Conservation (phyloP, 305 asterid genomes). For the Fraxinus xanthoxyloides region DNA sequence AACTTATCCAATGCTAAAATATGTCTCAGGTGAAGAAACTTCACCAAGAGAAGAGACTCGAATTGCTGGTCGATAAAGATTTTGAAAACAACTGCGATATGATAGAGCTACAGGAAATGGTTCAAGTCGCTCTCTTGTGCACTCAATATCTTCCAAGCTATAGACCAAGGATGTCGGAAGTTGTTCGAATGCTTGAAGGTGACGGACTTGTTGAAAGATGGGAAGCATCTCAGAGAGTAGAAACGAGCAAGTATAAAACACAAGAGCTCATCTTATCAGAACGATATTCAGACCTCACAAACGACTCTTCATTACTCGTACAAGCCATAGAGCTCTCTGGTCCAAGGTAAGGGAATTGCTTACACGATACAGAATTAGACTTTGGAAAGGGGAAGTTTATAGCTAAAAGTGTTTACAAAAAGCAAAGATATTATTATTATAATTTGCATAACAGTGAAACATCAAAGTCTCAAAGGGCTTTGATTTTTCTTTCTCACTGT, state of each 20-base stretch:
- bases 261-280: slow-evolving; percentile 37
- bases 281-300: slow-evolving; percentile 43
- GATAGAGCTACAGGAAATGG: slow-evolving; percentile 50
- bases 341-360: slow-evolving; percentile 31
- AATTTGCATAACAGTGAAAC: not conserved
- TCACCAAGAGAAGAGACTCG: slow-evolving; percentile 45
- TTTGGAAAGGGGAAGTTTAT: not conserved
- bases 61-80: slow-evolving; percentile 41
- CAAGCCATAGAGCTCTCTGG: slow-evolving; percentile 56
- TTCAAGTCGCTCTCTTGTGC: slow-evolving; percentile 45
- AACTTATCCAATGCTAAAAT: not conserved
- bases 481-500: not conserved
- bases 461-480: not conserved
- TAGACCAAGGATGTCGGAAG: slow-evolving; percentile 52
- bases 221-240: slow-evolving; percentile 44
- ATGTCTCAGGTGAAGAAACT: slow-evolving; percentile 37
- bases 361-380: not conserved
- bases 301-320: slow-evolving; percentile 41
- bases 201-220: slow-evolving; percentile 53
- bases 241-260: slow-evolving; percentile 27
- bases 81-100: slow-evolving; percentile 32
- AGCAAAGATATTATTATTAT: not conserved
- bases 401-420: not conserved
- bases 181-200: slow-evolving; percentile 53
- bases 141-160: slow-evolving; percentile 44